phyloP scores from a whole-genome alignment of 2,329 filamentous ascomycete genomes.

The Dichotomopilus funicola region DNA sequence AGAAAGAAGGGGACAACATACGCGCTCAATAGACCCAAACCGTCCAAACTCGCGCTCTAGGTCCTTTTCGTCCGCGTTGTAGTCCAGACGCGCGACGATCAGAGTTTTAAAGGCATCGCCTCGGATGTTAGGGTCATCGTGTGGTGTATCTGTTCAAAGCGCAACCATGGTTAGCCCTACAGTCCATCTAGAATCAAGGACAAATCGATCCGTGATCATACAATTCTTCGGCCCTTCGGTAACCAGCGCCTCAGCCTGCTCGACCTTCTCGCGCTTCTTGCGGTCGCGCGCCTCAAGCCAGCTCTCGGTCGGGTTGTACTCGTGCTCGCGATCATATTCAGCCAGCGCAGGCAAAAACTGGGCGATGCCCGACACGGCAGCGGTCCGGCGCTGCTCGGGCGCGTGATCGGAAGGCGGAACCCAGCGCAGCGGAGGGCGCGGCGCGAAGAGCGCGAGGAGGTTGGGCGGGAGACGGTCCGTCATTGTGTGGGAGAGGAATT shows the following conservation, averaged over 20 bases:
- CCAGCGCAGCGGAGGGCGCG: conserved; percentile 86
- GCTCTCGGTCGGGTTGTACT: conserved; percentile 79
- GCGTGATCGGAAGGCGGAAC: conserved; percentile 76
- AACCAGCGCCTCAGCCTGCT: conserved; percentile 55
- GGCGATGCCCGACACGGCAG: conserved; percentile 65
- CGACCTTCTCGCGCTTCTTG: conserved; percentile 72
- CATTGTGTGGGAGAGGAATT: conserved; percentile 48
- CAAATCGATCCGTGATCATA: conserved; percentile 28
- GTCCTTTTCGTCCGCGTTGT: conserved; percentile 82
- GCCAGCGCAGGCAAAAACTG: conserved; percentile 67
- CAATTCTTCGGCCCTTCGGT: conserved; percentile 60
- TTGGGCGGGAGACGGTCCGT: conserved; percentile 94
- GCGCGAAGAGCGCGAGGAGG: conserved; percentile 87
- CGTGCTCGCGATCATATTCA: conserved; percentile 71
- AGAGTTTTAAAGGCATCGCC: conserved; percentile 94
- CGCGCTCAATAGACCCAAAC: conserved; percentile 88
- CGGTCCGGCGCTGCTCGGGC: conserved; percentile 73
- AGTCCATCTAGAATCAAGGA: not conserved
- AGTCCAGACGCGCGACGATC: conserved; percentile 84
- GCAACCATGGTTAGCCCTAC: not conserved
- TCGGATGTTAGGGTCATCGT: conserved; percentile 78
- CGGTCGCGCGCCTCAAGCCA: conserved; percentile 86
- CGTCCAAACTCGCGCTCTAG: conserved; percentile 89
- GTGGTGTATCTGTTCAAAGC: conserved; percentile 60
- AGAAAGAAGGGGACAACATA: conserved; percentile 37